Evolutionary conservation across 1,284 basidiomycete species (phyloP).

Genomic region (Moesziomyces sp.): DNA sequence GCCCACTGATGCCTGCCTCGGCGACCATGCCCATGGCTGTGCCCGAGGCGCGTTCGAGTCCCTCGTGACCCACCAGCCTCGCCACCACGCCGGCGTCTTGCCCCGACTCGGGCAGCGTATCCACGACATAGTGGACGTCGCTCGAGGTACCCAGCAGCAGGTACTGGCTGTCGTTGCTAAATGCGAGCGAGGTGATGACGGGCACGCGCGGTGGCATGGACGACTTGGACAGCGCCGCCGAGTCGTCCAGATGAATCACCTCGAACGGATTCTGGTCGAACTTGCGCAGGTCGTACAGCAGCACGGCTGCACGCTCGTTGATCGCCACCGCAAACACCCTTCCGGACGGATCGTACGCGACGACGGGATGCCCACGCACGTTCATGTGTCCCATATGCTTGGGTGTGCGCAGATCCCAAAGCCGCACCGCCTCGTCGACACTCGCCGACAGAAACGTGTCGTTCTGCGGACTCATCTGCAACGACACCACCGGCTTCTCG

Average conservation of each 20-base stretch:
- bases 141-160: conserved; percentile 92
- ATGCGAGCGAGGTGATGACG: conserved; percentile 88
- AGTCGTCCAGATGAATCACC: conserved; percentile 77
- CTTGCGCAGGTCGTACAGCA: conserved; percentile 81
- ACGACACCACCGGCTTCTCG: conserved; percentile 81
- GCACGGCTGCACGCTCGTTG: conserved; percentile 70
- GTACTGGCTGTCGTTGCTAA: conserved; percentile 85
- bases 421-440: conserved; percentile 89
- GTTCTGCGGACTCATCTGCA: conserved; percentile 91
- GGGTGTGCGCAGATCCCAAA: conserved; percentile 91
- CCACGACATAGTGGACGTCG: conserved; percentile 84
- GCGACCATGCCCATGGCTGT: conserved; percentile 53
- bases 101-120: conserved; percentile 43
- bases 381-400: conserved; percentile 74
- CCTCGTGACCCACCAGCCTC: conserved; percentile 56
- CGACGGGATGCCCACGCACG: conserved; percentile 77
- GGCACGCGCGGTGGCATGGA: conserved; percentile 78
- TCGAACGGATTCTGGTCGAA: conserved; percentile 90
- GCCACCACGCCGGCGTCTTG: conserved; percentile 18
- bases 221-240: conserved; percentile 52
- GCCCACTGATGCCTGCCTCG: conserved; percentile 62
- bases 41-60: conserved; percentile 52
- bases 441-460: conserved; percentile 96
- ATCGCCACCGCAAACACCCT: conserved; percentile 92
- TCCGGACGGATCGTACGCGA: conserved; percentile 90